phyloP scores from a whole-genome alignment of 768 basidiomycete genomes.

The Plicaturopsis crispa region DNA sequence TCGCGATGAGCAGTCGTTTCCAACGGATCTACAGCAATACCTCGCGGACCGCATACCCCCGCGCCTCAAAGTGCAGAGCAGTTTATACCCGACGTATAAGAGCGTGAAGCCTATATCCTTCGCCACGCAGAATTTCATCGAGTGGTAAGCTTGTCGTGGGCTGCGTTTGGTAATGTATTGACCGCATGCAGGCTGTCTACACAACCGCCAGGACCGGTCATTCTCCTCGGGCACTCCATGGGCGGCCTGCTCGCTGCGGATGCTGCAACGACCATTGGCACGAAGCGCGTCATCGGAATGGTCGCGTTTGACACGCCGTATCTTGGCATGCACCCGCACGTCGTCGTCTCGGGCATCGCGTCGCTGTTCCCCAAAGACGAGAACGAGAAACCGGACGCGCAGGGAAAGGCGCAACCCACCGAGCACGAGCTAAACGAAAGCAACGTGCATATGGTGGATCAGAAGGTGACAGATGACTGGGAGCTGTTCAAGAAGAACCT shows the following conservation, averaged over 20 bases:
- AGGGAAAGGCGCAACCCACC: constrained; percentile 13
- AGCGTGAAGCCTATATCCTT: constrained; percentile 43
- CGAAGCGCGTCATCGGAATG: constrained; percentile 40
- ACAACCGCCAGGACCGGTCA: constrained; percentile 48
- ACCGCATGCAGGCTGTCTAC: constrained; percentile 36
- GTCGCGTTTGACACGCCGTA: constrained; percentile 55
- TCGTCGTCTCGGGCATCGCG: constrained; percentile 47
- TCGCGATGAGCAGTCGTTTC: constrained; percentile 36
- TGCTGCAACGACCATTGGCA: constrained; percentile 27
- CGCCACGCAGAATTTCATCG: constrained; percentile 45
- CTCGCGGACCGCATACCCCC: constrained; percentile 26
- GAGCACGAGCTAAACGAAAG: constrained; percentile 36
- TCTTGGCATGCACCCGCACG: constrained; percentile 57
- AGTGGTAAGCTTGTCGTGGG: constrained; percentile 31
- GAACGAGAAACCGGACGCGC: constrained; percentile 14
- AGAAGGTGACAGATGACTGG: constrained; percentile 41
- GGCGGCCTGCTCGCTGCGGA: constrained; percentile 53
- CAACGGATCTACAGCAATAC: constrained; percentile 42
- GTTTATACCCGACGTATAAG: constrained; percentile 56
- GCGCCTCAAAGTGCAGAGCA: constrained; percentile 32
- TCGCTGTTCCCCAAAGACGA: constrained; percentile 35
- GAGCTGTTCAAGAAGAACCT: constrained; percentile 33
- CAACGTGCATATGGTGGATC: constrained; percentile 36
- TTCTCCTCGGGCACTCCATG: constrained; percentile 54
- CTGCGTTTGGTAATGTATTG: too few species aligned